A percentile compares a stretch with the other conserved stretches of the same genome.
These are phyloP conservation scores for Colletotrichum cordylinicola DNA, from an alignment of 2,329 filamentous ascomycete species.

Conservation along the genomic window DNA sequence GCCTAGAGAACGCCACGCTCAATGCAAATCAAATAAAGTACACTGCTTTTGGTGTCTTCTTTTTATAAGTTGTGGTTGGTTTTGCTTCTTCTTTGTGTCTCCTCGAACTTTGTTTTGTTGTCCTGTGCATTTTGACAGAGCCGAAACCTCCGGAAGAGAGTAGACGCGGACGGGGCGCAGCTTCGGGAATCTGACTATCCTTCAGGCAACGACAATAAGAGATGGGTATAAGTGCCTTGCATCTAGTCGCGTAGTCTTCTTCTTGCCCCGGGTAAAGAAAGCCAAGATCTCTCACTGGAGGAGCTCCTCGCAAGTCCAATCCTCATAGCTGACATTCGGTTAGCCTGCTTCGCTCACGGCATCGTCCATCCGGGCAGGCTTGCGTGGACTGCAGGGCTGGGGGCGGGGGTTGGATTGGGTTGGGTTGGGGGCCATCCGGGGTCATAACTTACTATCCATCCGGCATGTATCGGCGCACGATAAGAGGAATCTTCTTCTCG, in stretches of 20 bases:
- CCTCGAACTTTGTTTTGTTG: background rate
- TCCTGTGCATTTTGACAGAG: background rate
- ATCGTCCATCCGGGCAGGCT: background rate
- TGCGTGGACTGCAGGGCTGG: background rate
- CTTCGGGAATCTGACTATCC: slow-evolving; percentile 7
- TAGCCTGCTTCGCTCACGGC: slow-evolving; percentile 23
- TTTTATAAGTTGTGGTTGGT: background rate
- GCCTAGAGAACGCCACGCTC: slow-evolving; percentile 21
- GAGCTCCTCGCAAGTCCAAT: slow-evolving; percentile 98
- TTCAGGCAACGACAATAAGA: slow-evolving; percentile 16
- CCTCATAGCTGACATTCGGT: slow-evolving; percentile 77
- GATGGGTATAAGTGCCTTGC: slow-evolving; percentile 21
- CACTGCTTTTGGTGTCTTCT: slow-evolving; percentile 11
- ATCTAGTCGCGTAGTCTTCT: slow-evolving; percentile 16
- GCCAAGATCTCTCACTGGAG: slow-evolving; percentile 54
- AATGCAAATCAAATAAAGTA: slow-evolving; percentile 17
- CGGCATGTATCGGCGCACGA: slow-evolving; percentile 92
- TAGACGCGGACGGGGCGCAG: background rate
- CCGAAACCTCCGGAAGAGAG: background rate
- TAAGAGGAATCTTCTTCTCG: slow-evolving; percentile 98
- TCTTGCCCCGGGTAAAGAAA: background rate
- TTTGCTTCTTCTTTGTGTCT: background rate
- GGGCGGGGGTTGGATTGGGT: background rate
- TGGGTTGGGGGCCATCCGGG: background rate
- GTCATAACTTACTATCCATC: slow-evolving; percentile 84